A percentile compares a stretch with the other conserved stretches of the same genome.
phyloP scores from a whole-genome alignment of 2,329 filamentous ascomycete species.

The Ramularia collo-cygni region DNA sequence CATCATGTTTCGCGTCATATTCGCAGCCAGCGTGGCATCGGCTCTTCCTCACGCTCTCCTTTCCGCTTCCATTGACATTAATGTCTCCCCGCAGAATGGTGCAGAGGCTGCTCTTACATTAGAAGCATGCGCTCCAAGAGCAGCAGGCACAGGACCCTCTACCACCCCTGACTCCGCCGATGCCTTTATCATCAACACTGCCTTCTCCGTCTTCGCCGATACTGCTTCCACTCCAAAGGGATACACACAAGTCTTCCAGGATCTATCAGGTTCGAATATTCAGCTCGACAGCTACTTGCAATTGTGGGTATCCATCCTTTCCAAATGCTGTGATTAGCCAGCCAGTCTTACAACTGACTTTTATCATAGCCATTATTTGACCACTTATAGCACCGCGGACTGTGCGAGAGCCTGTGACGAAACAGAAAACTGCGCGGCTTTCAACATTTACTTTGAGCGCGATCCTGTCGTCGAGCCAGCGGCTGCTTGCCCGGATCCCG shows the following conservation, averaged over 20 bases:
- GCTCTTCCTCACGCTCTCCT: constrained; percentile 18
- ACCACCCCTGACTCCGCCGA: constrained; percentile 28
- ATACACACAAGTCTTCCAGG: constrained; percentile 14
- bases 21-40: constrained; percentile 10
- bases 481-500: constrained; percentile 29
- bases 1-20: too few relatives aligned
- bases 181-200: constrained; percentile 9
- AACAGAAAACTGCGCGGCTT: constrained; percentile 16
- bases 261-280: constrained; percentile 12
- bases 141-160: constrained; percentile 15
- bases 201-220: constrained; percentile 3
- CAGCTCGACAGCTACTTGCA: constrained; percentile 12
- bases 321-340: too few relatives aligned
- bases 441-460: constrained; percentile 27
- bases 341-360: too few relatives aligned
- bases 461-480: constrained; percentile 30
- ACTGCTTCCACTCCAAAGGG: constrained; percentile 10
- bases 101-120: constrained; percentile 6
- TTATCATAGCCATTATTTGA: constrained; percentile 5
- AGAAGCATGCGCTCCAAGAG: constrained; percentile 16
- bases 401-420: constrained; percentile 17
- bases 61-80: too few relatives aligned
- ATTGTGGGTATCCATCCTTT: too few relatives aligned
- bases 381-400: constrained; percentile 13
- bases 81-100: constrained; percentile 17